Base-by-base conservation (phyloP, 148 eudicot genomes). In the Rhododendron ovatum region DNA sequence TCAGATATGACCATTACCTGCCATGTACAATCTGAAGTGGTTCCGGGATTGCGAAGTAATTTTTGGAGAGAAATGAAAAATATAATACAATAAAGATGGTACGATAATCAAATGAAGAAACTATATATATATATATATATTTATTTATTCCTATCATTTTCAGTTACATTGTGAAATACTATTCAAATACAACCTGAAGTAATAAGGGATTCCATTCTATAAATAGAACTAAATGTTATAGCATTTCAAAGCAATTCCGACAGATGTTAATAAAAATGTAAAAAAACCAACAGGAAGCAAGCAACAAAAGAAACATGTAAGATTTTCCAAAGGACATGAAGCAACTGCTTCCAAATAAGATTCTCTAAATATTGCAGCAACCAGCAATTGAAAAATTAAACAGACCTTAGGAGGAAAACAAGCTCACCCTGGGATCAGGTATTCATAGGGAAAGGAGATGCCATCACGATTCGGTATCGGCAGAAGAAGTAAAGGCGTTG, bases 401-500 rank as follows among this genome's bases (percentile, higher is more conserved):
- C 67, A 69, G 20, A 30, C 55, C 53, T n/a, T n/a, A 45, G 26
- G 12, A 18, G 84, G 10, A 77, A 35, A 61, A 61, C 48, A 67
- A 78, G 57, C 91, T 89, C 88, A 97, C 99, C 98, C 95, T 26
- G 99, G 96, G 87, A 94, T 92, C 47, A 94, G 92, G 86, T 95
- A 93, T 90, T 97, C 99, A 92, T 94, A 97, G 41, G 96, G 98
- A 89, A 95, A 97, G 26, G 98, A 93, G 87, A 95, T 89, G 28
- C 96, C 96, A 89, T 95, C 98, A 79, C 91, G 93, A 69, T 91
- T 93, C 5, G 98, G 98, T 78, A 97, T 91, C 71, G 96, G 88
- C 78, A 98, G 99, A 84, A 97, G 30, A 30, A 30, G 30, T 30
- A 30, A 30, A 30, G 30, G 30, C 30, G 30, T 30, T 30, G 30